Conservation (phyloP, 2,329 filamentous ascomycete species). For the Myrmaecium sp. region DNA sequence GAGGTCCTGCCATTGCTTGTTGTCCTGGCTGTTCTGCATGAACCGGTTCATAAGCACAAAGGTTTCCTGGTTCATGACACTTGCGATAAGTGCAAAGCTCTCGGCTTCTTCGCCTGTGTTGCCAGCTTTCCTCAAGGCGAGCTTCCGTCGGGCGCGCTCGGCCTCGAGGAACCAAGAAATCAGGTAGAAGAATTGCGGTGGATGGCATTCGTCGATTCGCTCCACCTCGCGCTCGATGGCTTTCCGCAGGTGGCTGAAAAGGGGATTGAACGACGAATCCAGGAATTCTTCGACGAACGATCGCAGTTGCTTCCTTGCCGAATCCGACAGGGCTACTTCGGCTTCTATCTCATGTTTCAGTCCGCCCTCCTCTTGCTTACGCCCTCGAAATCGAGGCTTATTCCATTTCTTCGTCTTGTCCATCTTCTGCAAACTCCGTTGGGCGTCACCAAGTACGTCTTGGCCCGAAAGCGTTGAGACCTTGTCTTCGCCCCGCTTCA, state of each 20-base stretch:
- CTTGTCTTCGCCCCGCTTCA: conserved; percentile 72
- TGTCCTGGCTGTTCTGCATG: conserved; percentile 63
- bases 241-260: conserved; percentile 68
- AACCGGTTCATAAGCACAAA: conserved; percentile 76
- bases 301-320: conserved; percentile 61
- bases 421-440: conserved; percentile 68
- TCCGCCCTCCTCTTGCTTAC: conserved; percentile 17
- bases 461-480: conserved; percentile 80
- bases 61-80: conserved; percentile 84
- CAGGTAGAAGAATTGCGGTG: conserved; percentile 79
- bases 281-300: conserved; percentile 84
- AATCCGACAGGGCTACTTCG: conserved; percentile 49
- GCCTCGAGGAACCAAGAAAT: conserved; percentile 86
- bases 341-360: conserved; percentile 54
- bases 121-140: conserved; percentile 34
- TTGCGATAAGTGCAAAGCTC: conserved; percentile 73
- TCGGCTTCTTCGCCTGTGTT: conserved; percentile 38
- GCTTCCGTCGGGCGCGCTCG: conserved; percentile 53
- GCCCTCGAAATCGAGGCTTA: conserved; percentile 45
- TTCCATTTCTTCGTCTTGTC: conserved; percentile 83
- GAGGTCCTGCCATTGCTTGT: conserved; percentile 75
- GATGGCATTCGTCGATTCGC: conserved; percentile 60
- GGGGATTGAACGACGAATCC: conserved; percentile 85
- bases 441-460: conserved; percentile 57
- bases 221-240: conserved; percentile 81